phyloP scores from a whole-genome alignment of 768 basidiomycete genomes.

The Panaeolus papilionaceus region DNA sequence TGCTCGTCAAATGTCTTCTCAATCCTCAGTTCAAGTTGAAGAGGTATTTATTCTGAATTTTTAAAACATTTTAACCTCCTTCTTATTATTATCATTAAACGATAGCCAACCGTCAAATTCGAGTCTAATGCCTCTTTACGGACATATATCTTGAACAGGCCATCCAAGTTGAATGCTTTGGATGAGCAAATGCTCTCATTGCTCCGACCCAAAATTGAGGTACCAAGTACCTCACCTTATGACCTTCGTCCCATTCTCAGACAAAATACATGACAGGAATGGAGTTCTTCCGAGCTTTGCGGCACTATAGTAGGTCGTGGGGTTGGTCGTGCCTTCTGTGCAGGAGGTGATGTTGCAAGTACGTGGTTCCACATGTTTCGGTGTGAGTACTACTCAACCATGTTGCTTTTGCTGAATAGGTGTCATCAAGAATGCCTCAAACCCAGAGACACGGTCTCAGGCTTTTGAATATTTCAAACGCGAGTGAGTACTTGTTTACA shows the following conservation, averaged over 20 bases:
- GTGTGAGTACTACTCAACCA: background rate
- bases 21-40: conserved; percentile 29
- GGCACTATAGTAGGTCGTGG: conserved; percentile 78
- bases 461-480: conserved; percentile 91
- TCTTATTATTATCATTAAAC: conserved; percentile 23
- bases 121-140: conserved; percentile 69
- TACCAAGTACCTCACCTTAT: conserved; percentile 32
- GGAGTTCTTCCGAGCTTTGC: conserved; percentile 74
- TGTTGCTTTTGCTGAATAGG: conserved; percentile 40
- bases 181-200: conserved; percentile 77
- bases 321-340: conserved; percentile 82
- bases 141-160: conserved; percentile 81
- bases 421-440: conserved; percentile 58
- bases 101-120: conserved; percentile 64
- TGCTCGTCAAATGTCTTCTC: conserved; percentile 55
- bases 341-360: conserved; percentile 95
- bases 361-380: conserved; percentile 36
- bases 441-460: conserved; percentile 56
- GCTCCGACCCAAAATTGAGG: conserved; percentile 79
- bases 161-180: conserved; percentile 82
- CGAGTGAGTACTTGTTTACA: conserved; percentile 61
- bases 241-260: conserved; percentile 18
- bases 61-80: background rate
- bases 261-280: conserved; percentile 56
- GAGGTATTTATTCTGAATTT: conserved; percentile 40